Evolutionary conservation across 257 asterid genomes (phyloP), one percentile per base, ranked within the genome.

Genomic region (Euphrasia confusa): DNA sequence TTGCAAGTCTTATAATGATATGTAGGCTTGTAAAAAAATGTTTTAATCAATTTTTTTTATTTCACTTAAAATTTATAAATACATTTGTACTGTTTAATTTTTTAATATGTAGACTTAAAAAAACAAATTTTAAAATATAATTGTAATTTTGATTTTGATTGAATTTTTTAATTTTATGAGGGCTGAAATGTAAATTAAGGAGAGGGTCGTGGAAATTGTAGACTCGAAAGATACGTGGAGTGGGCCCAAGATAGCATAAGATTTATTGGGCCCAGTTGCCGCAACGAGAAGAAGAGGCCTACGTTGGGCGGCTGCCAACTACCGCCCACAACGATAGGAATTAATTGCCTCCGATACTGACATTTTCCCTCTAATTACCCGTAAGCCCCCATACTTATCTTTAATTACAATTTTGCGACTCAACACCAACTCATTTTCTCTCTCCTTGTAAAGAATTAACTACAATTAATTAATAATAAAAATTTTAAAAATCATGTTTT

Each of bases 281-380:
- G 66, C 67, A 72, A 68, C 32, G 75, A 48, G 63, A 30, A 60
- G 70, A 61, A 54, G 80, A 74, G 56, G 69, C 61, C 69, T 60
- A 52, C 70, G 71, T 63, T 65, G 73, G 81, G 77, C 75, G 79
- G 77, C 83, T 74, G 78, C 80, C 83, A 79, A 77, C 81, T 32
- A 67, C 74, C 77, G 67, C 69, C 79, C 60, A 21, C 48, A 75
- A 60, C 61, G 5, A 55, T 10, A 11, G 61, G 59, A 44, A 52
- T 68, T 49, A 61, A 66, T 68, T 54, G 74, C 60, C 37, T 54
- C 15, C 63, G 44, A 44, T 11, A 11, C 50, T 9, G 50, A 44
- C 50, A n/a, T 44, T 44, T 61, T 45, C 61, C 61, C 39, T 0
- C 32, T 57, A 45, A 17, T 64, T 68, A 11, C 60, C 30, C 3